phyloP scores from a whole-genome alignment of 23 red algal species.

The Agarophyton chilense region DNA sequence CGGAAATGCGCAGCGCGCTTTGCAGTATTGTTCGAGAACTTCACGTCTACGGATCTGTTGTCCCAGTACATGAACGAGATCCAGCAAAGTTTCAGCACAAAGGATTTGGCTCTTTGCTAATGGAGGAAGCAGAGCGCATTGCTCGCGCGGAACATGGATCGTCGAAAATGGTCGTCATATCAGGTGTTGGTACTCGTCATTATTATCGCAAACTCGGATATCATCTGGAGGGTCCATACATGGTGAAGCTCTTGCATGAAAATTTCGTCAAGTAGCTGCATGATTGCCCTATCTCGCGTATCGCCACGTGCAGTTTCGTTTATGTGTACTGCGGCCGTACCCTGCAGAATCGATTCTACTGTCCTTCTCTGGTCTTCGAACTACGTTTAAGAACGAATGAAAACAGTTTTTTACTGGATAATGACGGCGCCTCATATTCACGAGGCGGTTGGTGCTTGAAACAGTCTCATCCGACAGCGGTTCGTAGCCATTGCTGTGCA shows the following conservation, averaged over 20 bases:
- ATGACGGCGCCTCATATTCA: too few species aligned
- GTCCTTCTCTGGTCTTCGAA: too few species aligned
- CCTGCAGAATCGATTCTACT: too few species aligned
- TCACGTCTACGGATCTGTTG: conserved; percentile 99
- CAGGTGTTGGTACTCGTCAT: conserved; percentile 96
- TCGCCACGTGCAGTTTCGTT: too few species aligned
- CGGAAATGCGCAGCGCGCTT: conserved; percentile 59
- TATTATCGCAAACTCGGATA: conserved; percentile 99
- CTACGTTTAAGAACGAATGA: too few species aligned
- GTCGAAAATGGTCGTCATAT: conserved; percentile 89
- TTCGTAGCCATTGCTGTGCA: too few species aligned
- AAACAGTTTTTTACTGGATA: too few species aligned
- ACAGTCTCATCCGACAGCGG: too few species aligned
- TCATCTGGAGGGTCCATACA: conserved; percentile 96
- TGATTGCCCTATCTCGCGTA: not conserved
- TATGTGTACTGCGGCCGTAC: too few species aligned
- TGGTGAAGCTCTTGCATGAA: conserved; percentile 84
- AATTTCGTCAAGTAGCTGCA: not conserved
- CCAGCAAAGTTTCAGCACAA: conserved; percentile 97
- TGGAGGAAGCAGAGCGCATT: conserved; percentile 99
- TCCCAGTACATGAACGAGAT: conserved; percentile 96
- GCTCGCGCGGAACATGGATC: conserved; percentile 85
- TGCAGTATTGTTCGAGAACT: conserved; percentile 97
- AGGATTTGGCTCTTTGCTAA: conserved; percentile 93
- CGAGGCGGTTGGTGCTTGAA: too few species aligned